Evolutionary conservation across 2,329 filamentous ascomycete genomes (phyloP), one percentile per base, ranked within the genome.

Genomic region (Emericellopsis atlantica): DNA sequence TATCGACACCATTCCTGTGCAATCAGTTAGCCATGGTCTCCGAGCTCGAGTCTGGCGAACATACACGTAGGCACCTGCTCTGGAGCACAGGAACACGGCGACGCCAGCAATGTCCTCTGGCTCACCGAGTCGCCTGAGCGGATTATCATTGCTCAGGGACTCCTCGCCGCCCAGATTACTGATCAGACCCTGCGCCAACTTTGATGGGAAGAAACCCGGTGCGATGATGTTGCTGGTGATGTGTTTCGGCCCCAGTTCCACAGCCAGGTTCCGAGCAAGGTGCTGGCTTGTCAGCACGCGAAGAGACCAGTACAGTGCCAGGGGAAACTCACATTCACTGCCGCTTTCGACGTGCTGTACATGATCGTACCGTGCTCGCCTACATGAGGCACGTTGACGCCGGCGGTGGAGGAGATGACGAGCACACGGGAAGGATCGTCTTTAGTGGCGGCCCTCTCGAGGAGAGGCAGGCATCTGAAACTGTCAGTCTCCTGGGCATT

Each of bases 291-390:
- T 44, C 32, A 43, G 44, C 31, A n/a, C 32, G 26, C 11, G 2
- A 10, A 9, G 22, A 36, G n/a, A 8, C 24, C 2, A 14, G n/a
- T 11, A 7, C 5, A n/a, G 14, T 14, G 16, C 32, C 12, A n/a
- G 22, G 24, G 15, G 29, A 23, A 22, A 51, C 53, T 53, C 33
- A 58, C 56, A 44, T 60, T 53, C 11, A 54, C 81, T 1, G 81
- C 81, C 1, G 81, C 80, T 57, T 85, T 85, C 35, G 75, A 81
- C 2, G 76, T 74, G 1, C 72, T 72, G 59, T 85, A 85, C 47
- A 74, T 75, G 48, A 74, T 81, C 0, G 79, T 79, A 3, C 72
- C 77, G 42, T 79, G 68, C 5, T 70, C 60, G 14, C 79, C 79
- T 1, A 76, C 54, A 6, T 69, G 66, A 2, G 79, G 79, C 8